Evolutionary conservation across 495 filamentous ascomycete genomes (phyloP).

Genomic region (Aspergillus affinis): DNA sequence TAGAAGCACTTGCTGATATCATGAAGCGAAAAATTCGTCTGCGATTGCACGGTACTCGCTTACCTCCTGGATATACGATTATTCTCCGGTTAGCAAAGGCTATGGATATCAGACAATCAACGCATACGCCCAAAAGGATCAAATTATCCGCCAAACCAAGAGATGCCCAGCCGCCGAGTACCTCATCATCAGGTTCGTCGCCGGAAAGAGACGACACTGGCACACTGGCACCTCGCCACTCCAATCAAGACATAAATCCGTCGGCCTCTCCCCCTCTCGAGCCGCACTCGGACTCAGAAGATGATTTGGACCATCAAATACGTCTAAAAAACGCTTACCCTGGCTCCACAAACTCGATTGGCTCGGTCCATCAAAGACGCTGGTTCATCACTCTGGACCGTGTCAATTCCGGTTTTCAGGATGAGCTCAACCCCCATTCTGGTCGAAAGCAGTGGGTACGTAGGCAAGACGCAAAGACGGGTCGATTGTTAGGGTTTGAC

Average conservation of each 20-base stretch:
- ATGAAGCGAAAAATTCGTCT: conserved; percentile 58
- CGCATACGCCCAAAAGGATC: conserved; percentile 20
- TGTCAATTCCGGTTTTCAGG: conserved; percentile 51
- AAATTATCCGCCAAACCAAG: not conserved
- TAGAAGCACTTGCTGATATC: not conserved
- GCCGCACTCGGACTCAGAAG: conserved; percentile 16
- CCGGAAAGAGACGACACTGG: not conserved
- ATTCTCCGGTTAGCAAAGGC: conserved; percentile 53
- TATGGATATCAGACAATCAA: conserved; percentile 38
- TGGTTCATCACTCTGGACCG: conserved; percentile 64
- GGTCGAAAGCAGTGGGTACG: conserved; percentile 29
- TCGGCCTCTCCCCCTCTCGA: not conserved
- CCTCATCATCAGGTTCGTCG: not conserved
- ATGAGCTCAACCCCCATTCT: conserved; percentile 19
- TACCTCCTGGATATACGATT: conserved; percentile 59
- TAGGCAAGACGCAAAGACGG: conserved; percentile 15
- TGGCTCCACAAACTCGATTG: conserved; percentile 60
- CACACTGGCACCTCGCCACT: not conserved
- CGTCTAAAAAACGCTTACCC: conserved; percentile 64
- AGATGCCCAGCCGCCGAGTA: not conserved
- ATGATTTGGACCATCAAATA: conserved; percentile 44
- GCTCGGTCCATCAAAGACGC: conserved; percentile 61
- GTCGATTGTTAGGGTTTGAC: conserved; percentile 39
- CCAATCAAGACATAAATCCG: not conserved
- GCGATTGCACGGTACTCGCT: conserved; percentile 56